Percentiles rank a stretch among this genome's conserved stretches.
Conservation (phyloP, 352 stramenopile genomes). For the Phytopythium montanum region DNA sequence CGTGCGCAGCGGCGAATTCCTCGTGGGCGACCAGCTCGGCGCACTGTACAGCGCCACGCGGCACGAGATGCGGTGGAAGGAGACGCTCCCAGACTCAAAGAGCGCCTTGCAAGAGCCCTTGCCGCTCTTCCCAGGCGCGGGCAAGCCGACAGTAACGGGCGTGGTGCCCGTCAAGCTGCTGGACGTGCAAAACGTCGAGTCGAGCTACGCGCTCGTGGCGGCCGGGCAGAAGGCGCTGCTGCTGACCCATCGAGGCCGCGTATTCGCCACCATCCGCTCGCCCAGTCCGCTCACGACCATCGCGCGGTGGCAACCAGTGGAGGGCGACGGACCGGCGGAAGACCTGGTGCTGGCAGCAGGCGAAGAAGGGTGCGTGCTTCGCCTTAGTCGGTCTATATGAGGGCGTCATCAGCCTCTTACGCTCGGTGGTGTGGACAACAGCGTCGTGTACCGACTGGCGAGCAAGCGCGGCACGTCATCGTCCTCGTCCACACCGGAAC, state of each 20-base stretch:
- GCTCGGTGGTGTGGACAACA: conserved; percentile 6
- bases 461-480: conserved; percentile 19
- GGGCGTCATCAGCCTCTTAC: background rate
- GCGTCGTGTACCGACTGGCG: conserved; percentile 39
- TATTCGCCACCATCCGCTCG: conserved; percentile 24
- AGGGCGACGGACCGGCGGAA: conserved; percentile 12
- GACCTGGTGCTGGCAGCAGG: conserved; percentile 38
- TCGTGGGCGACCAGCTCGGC: conserved; percentile 38
- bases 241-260: conserved; percentile 34
- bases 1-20: conserved; percentile 27
- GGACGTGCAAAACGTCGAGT: conserved; percentile 49
- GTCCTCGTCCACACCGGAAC: conserved; percentile 19
- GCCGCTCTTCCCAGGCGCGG: conserved; percentile 26
- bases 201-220: conserved; percentile 43
- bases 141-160: conserved; percentile 27
- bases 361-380: conserved; percentile 37
- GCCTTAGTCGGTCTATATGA: background rate
- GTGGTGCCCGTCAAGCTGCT: conserved; percentile 30
- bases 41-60: conserved; percentile 49
- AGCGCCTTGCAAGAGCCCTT: background rate
- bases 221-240: conserved; percentile 43
- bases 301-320: conserved; percentile 11
- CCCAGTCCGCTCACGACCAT: conserved; percentile 28
- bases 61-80: conserved; percentile 53
- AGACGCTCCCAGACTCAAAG: background rate